A percentile compares a stretch with the other conserved stretches of the same genome.
Evolutionary conservation across 2,329 filamentous ascomycete species (phyloP).

Genomic region (Fusarium zealandicum): DNA sequence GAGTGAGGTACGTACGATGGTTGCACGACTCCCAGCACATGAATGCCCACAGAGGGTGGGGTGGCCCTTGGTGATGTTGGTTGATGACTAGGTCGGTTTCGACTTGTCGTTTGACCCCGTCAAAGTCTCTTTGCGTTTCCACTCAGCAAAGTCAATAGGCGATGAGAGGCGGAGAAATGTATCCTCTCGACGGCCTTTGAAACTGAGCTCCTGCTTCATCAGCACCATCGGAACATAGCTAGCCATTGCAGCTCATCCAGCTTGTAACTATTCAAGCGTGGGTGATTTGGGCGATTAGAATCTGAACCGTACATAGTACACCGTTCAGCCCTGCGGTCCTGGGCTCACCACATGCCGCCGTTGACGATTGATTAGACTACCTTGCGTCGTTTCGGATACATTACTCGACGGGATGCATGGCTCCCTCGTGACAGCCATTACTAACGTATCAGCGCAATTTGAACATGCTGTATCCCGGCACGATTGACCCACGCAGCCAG

Average conservation of each 20-base stretch:
- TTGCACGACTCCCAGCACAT: constrained; percentile 20
- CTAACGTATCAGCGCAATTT: constrained; percentile 18
- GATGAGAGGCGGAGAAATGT: not conserved
- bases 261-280: not conserved
- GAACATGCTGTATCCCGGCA: not conserved
- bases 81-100: constrained; percentile 27
- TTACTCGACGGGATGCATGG: constrained; percentile 10
- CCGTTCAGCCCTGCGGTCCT: constrained; percentile 29
- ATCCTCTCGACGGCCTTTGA: not conserved
- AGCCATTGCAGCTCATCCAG: not conserved
- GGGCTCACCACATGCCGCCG: constrained; percentile 14
- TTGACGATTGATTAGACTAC: constrained; percentile 4
- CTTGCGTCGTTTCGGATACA: constrained; percentile 27
- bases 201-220: not conserved
- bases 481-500: constrained; percentile 6
- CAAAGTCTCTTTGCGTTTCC: not conserved
- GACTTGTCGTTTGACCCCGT: constrained; percentile 1
- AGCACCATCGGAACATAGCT: constrained; percentile 10
- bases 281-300: not conserved
- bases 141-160: not conserved
- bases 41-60: constrained; percentile 18
- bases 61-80: constrained; percentile 6
- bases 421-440: not conserved
- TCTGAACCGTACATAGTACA: not conserved
- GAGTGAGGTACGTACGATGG: constrained; percentile 8